Evolutionary conservation across 1,284 basidiomycete species (phyloP).

Genomic region (Ustilago lituana): DNA sequence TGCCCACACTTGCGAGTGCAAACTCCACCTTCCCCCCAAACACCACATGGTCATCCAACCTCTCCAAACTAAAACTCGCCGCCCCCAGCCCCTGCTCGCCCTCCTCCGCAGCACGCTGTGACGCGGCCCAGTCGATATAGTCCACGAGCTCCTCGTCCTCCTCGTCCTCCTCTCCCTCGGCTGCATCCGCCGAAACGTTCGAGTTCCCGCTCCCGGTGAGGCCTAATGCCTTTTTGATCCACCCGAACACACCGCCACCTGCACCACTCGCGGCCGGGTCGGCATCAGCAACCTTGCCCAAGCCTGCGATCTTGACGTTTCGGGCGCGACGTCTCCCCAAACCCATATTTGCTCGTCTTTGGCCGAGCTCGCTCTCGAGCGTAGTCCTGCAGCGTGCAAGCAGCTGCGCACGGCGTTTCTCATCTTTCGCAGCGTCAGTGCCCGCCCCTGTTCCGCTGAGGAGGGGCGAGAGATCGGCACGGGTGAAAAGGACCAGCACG

Average conservation of each 20-base stretch:
- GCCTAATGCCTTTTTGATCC: conserved; percentile 44
- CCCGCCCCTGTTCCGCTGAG: conserved; percentile 44
- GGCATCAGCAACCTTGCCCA: conserved; percentile 51
- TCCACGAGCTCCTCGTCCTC: conserved; percentile 54
- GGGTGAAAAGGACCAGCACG: conserved; percentile 60
- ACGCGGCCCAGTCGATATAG: conserved; percentile 52
- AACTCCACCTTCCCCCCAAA: conserved; percentile 48
- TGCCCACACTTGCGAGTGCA: conserved; percentile 53
- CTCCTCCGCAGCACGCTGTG: conserved; percentile 8
- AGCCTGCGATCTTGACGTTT: conserved; percentile 57
- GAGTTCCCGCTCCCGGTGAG: background rate
- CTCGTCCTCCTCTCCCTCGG: conserved; percentile 51
- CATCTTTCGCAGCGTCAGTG: conserved; percentile 44
- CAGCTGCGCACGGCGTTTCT: conserved; percentile 56
- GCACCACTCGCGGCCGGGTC: conserved; percentile 5
- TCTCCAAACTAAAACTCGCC: conserved; percentile 42
- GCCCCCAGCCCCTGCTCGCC: conserved; percentile 5
- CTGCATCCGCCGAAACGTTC: conserved; percentile 12
- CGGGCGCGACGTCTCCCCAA: conserved; percentile 30
- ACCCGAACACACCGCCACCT: conserved; percentile 35
- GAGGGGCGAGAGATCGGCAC: conserved; percentile 61
- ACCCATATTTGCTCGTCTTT: conserved; percentile 54
- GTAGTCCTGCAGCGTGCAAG: conserved; percentile 58
- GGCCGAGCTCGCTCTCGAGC: conserved; percentile 53
- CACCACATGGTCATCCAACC: conserved; percentile 56